phyloP scores from a whole-genome alignment of 139 green algal genomes.

The Volvox reticuliferus region DNA sequence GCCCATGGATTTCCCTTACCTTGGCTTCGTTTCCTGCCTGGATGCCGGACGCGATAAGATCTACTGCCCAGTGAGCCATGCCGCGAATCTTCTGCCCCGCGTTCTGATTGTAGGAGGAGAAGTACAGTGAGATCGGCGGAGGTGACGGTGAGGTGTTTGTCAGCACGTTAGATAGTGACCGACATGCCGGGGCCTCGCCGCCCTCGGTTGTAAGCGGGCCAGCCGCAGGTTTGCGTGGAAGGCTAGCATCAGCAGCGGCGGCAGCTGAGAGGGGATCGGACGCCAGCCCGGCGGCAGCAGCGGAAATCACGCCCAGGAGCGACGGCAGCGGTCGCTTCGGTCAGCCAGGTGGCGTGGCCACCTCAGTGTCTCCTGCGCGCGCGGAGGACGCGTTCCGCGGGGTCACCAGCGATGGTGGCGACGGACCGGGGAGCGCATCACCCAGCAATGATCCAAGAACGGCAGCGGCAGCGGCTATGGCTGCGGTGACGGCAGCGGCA shows the following conservation, averaged over 20 bases:
- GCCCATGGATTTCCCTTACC: no score
- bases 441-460: neutral
- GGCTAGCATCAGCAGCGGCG: neutral
- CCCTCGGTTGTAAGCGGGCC: neutral
- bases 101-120: neutral
- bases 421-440: neutral
- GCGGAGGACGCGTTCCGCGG: no score
- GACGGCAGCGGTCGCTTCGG: neutral
- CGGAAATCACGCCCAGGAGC: neutral
- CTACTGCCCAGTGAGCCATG: no score
- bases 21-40: no score
- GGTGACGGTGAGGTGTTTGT: neutral
- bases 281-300: neutral
- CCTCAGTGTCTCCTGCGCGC: no score
- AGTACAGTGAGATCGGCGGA: neutral
- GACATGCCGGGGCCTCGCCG: neutral
- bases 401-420: no score
- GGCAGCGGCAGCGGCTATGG: neutral
- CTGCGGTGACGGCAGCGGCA: slow-evolving; percentile 6
- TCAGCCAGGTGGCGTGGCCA: neutral
- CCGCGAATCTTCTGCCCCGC: no score
- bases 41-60: no score
- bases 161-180: neutral
- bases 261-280: neutral
- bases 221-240: no score